A percentile compares a stretch with the other conserved stretches of the same genome.
Evolutionary conservation across 441 rosid species (phyloP).

Genomic region (Geranium incanum): DNA sequence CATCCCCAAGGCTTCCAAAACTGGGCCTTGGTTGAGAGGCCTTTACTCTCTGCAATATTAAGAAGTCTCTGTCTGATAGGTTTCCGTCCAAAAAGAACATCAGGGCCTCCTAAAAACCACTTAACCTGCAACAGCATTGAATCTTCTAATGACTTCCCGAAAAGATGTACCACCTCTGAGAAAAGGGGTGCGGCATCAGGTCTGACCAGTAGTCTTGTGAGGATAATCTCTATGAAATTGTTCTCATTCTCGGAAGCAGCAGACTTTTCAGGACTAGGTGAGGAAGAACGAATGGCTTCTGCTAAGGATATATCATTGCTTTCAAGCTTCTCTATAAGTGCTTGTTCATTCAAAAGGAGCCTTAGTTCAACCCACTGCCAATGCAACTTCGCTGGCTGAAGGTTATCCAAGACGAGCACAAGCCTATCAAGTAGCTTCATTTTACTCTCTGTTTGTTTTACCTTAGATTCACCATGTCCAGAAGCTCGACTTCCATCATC

Average conservation of each 20-base stretch:
- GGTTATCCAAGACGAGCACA: constrained; percentile 64
- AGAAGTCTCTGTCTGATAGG: constrained; percentile 76
- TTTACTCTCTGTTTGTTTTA: constrained; percentile 45
- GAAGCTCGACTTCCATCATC: constrained; percentile 50
- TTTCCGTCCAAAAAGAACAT: constrained; percentile 88
- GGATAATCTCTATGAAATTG: constrained; percentile 73
- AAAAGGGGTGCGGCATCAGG: constrained; percentile 96
- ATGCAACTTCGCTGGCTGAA: constrained; percentile 97
- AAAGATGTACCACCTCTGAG: constrained; percentile 91
- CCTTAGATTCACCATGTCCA: constrained; percentile 46
- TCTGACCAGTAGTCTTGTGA: constrained; percentile 92
- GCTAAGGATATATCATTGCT: constrained; percentile 56
- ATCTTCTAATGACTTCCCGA: constrained; percentile 92
- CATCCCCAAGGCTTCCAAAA: constrained; percentile 98
- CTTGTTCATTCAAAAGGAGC: constrained; percentile 94
- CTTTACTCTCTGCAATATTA: constrained; percentile 68
- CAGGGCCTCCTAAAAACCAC: constrained; percentile 86
- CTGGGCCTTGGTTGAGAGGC: constrained; percentile 72
- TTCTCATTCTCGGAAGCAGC: constrained; percentile 88
- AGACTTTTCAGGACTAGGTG: constrained; percentile 59
- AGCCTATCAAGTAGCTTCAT: constrained; percentile 75
- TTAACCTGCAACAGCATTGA: constrained; percentile 81
- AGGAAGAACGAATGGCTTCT: constrained; percentile 70
- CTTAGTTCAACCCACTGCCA: constrained; percentile 99
- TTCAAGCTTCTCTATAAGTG: constrained; percentile 78